phyloP scores from a whole-genome alignment of 257 asterid genomes.

The Craterostigma plantagineum region DNA sequence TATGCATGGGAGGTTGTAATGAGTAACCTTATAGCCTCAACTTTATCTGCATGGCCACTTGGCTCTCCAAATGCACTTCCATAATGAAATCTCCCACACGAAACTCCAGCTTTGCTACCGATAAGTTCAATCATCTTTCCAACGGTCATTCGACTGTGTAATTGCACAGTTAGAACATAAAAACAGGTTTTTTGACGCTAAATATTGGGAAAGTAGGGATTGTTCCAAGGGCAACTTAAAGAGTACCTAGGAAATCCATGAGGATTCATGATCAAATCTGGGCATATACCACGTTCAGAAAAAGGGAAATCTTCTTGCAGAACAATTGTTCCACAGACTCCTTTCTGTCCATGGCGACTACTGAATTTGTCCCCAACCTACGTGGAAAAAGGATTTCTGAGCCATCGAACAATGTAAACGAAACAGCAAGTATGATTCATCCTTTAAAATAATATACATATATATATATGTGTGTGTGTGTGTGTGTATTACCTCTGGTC shows the following conservation, averaged over 20 bases:
- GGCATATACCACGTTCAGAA: conserved; percentile 93
- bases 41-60: conserved; percentile 92
- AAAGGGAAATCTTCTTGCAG: conserved; percentile 95
- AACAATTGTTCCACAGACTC: conserved; percentile 85
- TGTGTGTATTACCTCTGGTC: conserved; percentile 78
- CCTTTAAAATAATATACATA: too few species aligned
- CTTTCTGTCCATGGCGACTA: conserved; percentile 94
- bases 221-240: too few species aligned
- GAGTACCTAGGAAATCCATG: conserved; percentile 88
- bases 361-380: conserved; percentile 96
- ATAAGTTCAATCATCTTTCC: conserved; percentile 97
- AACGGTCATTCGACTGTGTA: conserved; percentile 89
- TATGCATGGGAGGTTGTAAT: too few species aligned
- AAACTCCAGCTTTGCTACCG: conserved; percentile 97
- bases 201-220: too few species aligned
- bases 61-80: conserved; percentile 99
- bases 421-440: too few species aligned
- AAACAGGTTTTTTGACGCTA: too few species aligned
- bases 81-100: conserved; percentile 88
- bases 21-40: conserved; percentile 85
- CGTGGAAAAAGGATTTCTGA: conserved; percentile 1
- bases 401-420: neutral
- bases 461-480: too few species aligned
- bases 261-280: conserved; percentile 94
- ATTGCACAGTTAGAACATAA: neutral